These are phyloP conservation scores for Pythium phragmiticola DNA, from an alignment of 352 stramenopile genomes.

Conservation along the genomic window DNA sequence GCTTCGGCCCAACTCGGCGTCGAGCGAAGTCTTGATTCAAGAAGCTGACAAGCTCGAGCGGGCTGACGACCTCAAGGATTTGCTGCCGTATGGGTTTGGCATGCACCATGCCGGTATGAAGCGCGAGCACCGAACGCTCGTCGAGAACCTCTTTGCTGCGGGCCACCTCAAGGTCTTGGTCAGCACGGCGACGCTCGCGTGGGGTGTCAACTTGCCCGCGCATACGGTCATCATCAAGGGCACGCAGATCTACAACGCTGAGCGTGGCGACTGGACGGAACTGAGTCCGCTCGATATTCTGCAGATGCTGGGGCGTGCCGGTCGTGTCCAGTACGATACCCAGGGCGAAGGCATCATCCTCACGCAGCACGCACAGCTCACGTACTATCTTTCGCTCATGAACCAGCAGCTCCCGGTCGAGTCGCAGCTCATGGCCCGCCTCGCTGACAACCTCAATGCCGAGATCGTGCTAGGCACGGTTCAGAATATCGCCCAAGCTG, in stretches of 20 bases:
- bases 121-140: constrained; percentile 94
- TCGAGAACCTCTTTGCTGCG: constrained; percentile 98
- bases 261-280: constrained; percentile 97
- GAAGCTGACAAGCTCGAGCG: constrained; percentile 92
- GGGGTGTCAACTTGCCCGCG: constrained; percentile 99
- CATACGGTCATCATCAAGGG: constrained; percentile 99
- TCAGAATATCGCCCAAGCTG: constrained; percentile 93
- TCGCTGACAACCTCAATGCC: constrained; percentile 99
- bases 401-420: constrained; percentile 99
- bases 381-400: constrained; percentile 99
- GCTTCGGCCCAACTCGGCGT: constrained; percentile 82
- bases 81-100: constrained; percentile 98
- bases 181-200: constrained; percentile 98
- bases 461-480: constrained; percentile 98
- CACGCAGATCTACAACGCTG: constrained; percentile 99
- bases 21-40: constrained; percentile 91
- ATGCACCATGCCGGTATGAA: constrained; percentile 99
- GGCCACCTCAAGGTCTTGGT: constrained; percentile 97
- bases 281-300: constrained; percentile 98
- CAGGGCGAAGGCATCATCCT: constrained; percentile 99
- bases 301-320: constrained; percentile 99
- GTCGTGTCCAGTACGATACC: constrained; percentile 98
- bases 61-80: constrained; percentile 97
- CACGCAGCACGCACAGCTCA: constrained; percentile 97
- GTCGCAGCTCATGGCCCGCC: constrained; percentile 94